These are phyloP conservation scores for Blastobotrys capitulatus DNA, from an alignment of 1,139 yeast species.

Conservation along the genomic window DNA sequence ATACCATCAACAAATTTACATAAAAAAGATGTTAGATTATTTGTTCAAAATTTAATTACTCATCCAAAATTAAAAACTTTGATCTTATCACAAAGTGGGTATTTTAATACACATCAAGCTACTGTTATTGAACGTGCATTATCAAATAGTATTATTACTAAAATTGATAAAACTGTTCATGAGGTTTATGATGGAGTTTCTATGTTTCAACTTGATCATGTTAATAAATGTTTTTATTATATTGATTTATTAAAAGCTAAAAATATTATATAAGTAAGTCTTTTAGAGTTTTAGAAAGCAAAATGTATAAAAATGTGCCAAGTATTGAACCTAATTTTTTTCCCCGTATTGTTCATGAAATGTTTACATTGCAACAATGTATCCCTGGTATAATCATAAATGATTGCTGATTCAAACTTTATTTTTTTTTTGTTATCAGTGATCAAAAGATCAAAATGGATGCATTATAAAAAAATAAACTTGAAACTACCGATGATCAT, in stretches of 20 bases:
- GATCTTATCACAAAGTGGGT: background rate
- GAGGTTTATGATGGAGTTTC: background rate
- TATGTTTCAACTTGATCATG: background rate
- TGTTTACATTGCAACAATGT: no score
- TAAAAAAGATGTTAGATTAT: background rate
- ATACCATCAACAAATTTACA: background rate
- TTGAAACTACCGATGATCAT: no score
- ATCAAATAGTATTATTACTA: background rate
- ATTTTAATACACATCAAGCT: background rate
- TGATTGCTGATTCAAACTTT: no score
- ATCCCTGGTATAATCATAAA: no score
- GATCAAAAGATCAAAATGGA: no score
- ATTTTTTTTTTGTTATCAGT: no score
- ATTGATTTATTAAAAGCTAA: background rate
- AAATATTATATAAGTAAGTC: no score
- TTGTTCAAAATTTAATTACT: background rate
- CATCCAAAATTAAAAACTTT: background rate
- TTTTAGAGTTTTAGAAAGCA: no score
- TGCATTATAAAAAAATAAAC: no score
- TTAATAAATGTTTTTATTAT: background rate
- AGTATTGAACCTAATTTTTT: no score
- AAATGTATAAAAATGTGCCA: no score
- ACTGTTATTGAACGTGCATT: background rate
- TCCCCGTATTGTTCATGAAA: no score
- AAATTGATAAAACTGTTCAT: background rate